A percentile compares a stretch with the other conserved stretches of the same genome.
These are phyloP conservation scores for Epichloe hybrida DNA, from an alignment of 2,329 filamentous ascomycete genomes.

Conservation along the genomic window DNA sequence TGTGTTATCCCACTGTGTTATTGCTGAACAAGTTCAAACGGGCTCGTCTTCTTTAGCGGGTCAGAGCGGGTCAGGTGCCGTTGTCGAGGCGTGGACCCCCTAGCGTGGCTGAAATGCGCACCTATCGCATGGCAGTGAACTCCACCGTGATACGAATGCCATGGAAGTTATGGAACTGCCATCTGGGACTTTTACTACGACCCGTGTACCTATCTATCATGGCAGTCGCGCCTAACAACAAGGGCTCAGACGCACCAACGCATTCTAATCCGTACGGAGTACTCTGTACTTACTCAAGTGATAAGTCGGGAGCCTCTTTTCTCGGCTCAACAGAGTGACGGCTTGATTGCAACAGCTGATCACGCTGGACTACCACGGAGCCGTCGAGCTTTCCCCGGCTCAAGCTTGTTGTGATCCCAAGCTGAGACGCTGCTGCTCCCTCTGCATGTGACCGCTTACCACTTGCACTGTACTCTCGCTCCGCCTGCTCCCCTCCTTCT, in stretches of 20 bases:
- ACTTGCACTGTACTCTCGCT: too few relatives aligned
- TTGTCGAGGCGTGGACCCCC: neutral
- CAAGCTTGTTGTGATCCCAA: neutral
- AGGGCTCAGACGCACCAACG: too few relatives aligned
- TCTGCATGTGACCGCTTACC: neutral
- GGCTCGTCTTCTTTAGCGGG: neutral
- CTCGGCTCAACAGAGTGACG: neutral
- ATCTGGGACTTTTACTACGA: too few relatives aligned
- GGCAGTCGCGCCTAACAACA: too few relatives aligned
- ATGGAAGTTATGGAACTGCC: too few relatives aligned
- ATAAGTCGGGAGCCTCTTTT: too few relatives aligned
- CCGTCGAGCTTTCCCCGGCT: slow-evolving; percentile 1
- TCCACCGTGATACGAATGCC: neutral
- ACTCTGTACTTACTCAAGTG: too few relatives aligned
- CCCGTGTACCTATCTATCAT: too few relatives aligned
- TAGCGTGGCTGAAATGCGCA: neutral
- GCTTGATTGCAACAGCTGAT: neutral
- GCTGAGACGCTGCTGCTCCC: neutral
- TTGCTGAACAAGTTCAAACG: neutral
- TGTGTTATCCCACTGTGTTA: too few relatives aligned
- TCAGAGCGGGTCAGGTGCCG: neutral
- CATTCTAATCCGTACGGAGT: too few relatives aligned
- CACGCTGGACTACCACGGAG: too few relatives aligned
- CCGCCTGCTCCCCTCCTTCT: slow-evolving; percentile 3
- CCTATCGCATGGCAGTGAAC: neutral